These are phyloP conservation scores for Xerocomellus amylosporus DNA, from an alignment of 768 basidiomycete genomes.

Conservation along the genomic window DNA sequence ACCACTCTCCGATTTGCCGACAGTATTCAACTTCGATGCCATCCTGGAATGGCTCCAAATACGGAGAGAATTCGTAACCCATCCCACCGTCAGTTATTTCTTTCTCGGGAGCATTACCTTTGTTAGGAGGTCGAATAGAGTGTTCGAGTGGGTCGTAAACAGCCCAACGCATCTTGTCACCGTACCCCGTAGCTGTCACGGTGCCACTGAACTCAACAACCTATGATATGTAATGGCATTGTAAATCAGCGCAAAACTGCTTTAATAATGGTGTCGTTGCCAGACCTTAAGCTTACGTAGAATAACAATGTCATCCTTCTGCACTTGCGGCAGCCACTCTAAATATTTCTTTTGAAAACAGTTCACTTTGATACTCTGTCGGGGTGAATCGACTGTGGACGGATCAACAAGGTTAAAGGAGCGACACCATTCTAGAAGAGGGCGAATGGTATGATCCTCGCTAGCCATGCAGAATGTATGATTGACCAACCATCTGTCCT, in stretches of 20 bases:
- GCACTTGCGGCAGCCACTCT: conserved; percentile 51
- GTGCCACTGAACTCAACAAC: conserved; percentile 30
- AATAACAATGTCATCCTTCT: conserved; percentile 50
- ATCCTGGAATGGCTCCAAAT: conserved; percentile 38
- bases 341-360: conserved; percentile 50
- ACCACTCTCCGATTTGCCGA: conserved; percentile 47
- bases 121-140: conserved; percentile 37
- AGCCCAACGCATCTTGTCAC: conserved; percentile 52
- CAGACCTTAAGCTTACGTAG: conserved; percentile 50
- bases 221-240: conserved; percentile 23
- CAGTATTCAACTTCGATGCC: conserved; percentile 44
- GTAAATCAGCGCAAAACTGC: background rate
- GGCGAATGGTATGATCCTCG: background rate
- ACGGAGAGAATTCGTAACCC: conserved; percentile 44
- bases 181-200: conserved; percentile 43
- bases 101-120: conserved; percentile 37
- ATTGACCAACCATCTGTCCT: conserved; percentile 27
- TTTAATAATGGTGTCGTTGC: background rate
- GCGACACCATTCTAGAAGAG: conserved; percentile 43
- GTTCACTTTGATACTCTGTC: conserved; percentile 37
- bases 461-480: background rate
- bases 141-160: conserved; percentile 44
- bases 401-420: conserved; percentile 52
- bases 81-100: conserved; percentile 32
- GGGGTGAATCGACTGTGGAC: conserved; percentile 34